Base-by-base conservation (phyloP, 805 yeast species). In the Ogataea ramenticola region DNA sequence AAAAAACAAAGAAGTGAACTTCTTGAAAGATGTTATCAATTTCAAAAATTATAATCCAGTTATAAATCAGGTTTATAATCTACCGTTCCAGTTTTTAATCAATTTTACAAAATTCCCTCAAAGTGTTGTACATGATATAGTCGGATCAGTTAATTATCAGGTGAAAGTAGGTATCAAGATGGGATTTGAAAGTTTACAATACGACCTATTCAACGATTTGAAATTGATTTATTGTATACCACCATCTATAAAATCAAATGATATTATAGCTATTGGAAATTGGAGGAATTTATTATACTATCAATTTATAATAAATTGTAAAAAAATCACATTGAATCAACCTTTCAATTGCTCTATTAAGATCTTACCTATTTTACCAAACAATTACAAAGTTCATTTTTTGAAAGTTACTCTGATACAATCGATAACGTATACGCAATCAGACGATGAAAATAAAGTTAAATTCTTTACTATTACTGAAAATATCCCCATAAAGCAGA, bases 231-330 rank as follows among this genome's bases (percentile, higher is more conserved):
- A 60, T 32, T 38, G 43, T 17, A 43, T 48, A 4, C 26, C 34
- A 4, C 27, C n/a, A 14, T 20, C 40, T 7, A 16, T 17, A 10
- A 40, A 34, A 9, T 34, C 31, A 3, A 50, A 47, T 20, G 52
- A 52, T 34, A 49, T 54, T 6, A n/a, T 54, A 3, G 54, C 61
- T 0, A 22, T 55, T 17, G 67, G 66, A 8, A 57, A 49, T 36
- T 63, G 67, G 67, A 54, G 66, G 51, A 46, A 60, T 30, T 41
- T 61, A 35, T 42, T 56, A 12, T 48, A 45, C 17, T 63, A 62
- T 46, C 49, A 55, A 41, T 38, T 61, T 26, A 15, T 46, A 1
- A 37, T 60, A 10, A 43, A 49, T 15, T 48, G 46, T 40, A 54
- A 52, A 41, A 35, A 43, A 4, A 17, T 57, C 9, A 44, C 46